A percentile compares a stretch with the other conserved stretches of the same genome.
phyloP scores from a whole-genome alignment of 2,329 filamentous ascomycete genomes.

The Colletotrichum eremochloae region DNA sequence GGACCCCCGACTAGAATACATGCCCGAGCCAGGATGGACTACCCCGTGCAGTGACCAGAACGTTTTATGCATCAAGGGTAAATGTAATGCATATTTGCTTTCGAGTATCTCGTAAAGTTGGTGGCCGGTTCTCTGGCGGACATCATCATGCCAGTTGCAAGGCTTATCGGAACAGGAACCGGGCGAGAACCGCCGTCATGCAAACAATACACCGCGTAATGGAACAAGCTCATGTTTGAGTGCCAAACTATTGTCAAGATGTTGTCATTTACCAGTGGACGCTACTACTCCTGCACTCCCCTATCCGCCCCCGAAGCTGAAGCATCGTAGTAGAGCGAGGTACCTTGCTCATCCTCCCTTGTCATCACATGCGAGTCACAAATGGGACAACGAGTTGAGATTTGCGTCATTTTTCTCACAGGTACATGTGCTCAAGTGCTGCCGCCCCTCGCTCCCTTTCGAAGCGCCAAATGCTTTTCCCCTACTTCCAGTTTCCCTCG shows the following conservation, averaged over 20 bases:
- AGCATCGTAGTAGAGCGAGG: not conserved
- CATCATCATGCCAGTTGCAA: not conserved
- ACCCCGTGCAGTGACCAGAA: too few relatives aligned
- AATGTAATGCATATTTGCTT: too few relatives aligned
- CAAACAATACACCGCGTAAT: not conserved
- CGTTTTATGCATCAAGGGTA: not conserved
- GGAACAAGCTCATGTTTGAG: not conserved
- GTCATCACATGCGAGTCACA: conserved; percentile 4
- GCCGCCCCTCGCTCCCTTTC: not conserved
- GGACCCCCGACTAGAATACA: not conserved
- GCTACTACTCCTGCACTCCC: not conserved
- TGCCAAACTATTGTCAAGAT: too few relatives aligned
- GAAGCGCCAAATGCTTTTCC: too few relatives aligned
- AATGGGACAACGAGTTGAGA: not conserved
- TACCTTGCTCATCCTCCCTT: conserved; percentile 1
- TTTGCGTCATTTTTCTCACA: not conserved
- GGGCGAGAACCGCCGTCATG: not conserved
- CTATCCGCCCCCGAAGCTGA: not conserved
- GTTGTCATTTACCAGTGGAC: not conserved
- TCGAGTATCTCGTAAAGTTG: not conserved
- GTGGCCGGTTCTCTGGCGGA: not conserved
- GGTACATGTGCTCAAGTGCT: not conserved
- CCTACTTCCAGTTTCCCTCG: not conserved
- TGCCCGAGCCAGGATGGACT: not conserved
- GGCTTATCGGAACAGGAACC: not conserved